These are phyloP conservation scores for Epichloe gansuensis DNA, from an alignment of 2,329 filamentous ascomycete species.

Conservation along the genomic window DNA sequence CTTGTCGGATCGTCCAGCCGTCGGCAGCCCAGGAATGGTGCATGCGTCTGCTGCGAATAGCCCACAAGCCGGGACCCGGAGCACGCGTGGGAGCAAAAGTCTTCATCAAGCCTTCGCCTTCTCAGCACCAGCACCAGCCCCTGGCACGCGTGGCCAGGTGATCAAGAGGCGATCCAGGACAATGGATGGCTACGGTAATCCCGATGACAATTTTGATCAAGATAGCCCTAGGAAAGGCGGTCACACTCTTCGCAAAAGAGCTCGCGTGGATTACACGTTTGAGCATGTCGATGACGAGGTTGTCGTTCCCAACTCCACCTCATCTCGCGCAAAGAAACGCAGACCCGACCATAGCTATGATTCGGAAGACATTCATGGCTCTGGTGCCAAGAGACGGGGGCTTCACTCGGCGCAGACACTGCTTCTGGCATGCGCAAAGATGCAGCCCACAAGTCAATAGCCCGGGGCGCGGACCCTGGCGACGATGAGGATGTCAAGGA, in stretches of 20 bases:
- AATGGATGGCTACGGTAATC: conserved; percentile 26
- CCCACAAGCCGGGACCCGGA: conserved; percentile 19
- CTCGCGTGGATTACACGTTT: conserved; percentile 45
- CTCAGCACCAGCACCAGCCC: conserved; percentile 18
- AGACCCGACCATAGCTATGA: conserved; percentile 24
- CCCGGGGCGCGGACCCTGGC: conserved; percentile 19
- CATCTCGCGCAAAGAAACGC: conserved; percentile 25
- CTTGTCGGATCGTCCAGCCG: conserved; percentile 17
- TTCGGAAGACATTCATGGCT: conserved; percentile 18
- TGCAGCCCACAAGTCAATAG: conserved; percentile 26
- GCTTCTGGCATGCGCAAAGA: conserved; percentile 27
- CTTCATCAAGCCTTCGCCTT: conserved; percentile 26
- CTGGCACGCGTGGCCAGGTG: conserved; percentile 15
- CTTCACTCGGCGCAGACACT: conserved; percentile 24
- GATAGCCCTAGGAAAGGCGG: conserved; percentile 43
- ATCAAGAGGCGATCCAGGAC: conserved; percentile 32
- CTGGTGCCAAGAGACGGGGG: conserved; percentile 23
- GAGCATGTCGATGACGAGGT: conserved; percentile 40
- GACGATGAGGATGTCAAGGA: conserved; percentile 42
- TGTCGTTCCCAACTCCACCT: conserved; percentile 22
- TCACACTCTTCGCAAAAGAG: conserved; percentile 44
- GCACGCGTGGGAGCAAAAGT: conserved; percentile 22
- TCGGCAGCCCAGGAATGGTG: conserved; percentile 21
- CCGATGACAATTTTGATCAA: conserved; percentile 31
- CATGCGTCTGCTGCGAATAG: conserved; percentile 17